phyloP scores from a whole-genome alignment of 352 stramenopile genomes.

The Thalassiosira allenii region DNA sequence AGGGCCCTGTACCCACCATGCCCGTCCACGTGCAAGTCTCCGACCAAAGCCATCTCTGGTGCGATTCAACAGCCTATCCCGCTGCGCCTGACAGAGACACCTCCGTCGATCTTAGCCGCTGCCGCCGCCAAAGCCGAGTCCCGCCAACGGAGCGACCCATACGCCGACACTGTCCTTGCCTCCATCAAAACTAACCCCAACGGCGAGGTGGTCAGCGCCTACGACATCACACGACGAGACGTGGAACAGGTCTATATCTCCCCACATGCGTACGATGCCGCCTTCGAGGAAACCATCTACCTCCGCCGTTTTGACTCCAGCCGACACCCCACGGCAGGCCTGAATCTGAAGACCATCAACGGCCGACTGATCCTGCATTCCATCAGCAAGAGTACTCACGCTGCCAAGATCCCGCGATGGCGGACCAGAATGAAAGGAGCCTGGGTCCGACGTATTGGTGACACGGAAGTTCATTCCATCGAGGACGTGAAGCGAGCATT shows the following conservation, averaged over 20 bases:
- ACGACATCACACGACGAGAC: slow-evolving; percentile 3
- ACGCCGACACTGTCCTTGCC: neutral
- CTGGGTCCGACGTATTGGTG: slow-evolving; percentile 12
- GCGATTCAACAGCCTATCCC: neutral
- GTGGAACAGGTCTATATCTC: slow-evolving; percentile 41
- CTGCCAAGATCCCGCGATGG: slow-evolving; percentile 7
- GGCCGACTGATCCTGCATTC: neutral
- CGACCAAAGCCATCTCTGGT: too few relatives aligned
- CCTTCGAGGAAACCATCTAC: slow-evolving; percentile 28
- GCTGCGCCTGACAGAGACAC: neutral
- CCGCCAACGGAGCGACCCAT: too few relatives aligned
- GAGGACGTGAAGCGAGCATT: neutral
- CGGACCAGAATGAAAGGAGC: neutral
- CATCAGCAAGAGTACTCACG: slow-evolving; percentile 1
- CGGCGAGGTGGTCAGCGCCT: neutral
- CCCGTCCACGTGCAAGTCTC: neutral
- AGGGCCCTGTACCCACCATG: too few relatives aligned
- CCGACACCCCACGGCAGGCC: slow-evolving; percentile 11
- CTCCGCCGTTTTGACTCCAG: neutral
- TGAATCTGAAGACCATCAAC: slow-evolving; percentile 7
- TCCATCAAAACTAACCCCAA: neutral
- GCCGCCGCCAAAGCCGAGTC: slow-evolving; percentile 1
- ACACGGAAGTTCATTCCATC: neutral
- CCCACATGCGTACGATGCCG: slow-evolving; percentile 15
- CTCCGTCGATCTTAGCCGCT: neutral